Conservation (phyloP, 768 basidiomycete species). For the Pulveroboletus sp. region DNA sequence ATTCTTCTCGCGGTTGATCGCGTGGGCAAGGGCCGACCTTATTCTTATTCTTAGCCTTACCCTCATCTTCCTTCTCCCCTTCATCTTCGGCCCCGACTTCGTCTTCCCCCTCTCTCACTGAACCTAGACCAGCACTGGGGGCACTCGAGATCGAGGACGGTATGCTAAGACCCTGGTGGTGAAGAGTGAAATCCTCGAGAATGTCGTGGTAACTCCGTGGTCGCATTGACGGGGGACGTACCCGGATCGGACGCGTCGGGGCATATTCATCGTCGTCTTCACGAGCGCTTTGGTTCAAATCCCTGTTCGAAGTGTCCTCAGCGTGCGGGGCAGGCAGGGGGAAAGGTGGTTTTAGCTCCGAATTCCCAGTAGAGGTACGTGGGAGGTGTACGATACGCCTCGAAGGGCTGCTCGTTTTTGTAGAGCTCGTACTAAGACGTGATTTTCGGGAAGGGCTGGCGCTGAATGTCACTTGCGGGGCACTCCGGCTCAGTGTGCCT, state of each 20-base stretch:
- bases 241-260: slow-evolving; percentile 21
- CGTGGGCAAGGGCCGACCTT: slow-evolving; percentile 1
- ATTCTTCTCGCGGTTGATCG: neutral
- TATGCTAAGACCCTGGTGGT: slow-evolving; percentile 27
- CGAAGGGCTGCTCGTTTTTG: slow-evolving; percentile 21
- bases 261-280: slow-evolving; percentile 6
- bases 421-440: slow-evolving; percentile 21
- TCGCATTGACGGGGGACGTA: slow-evolving; percentile 34
- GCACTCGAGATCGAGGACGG: slow-evolving; percentile 30
- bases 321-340: neutral
- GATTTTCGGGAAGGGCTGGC: slow-evolving; percentile 22
- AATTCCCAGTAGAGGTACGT: slow-evolving; percentile 16
- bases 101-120: slow-evolving; percentile 19
- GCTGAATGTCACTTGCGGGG: slow-evolving; percentile 17
- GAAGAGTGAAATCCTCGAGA: slow-evolving; percentile 54
- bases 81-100: neutral
- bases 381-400: slow-evolving; percentile 18
- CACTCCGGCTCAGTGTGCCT: slow-evolving; percentile 19
- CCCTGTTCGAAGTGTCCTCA: neutral
- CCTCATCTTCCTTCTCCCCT: neutral
- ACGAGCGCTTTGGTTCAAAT: neutral
- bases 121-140: slow-evolving; percentile 19
- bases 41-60: neutral
- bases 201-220: slow-evolving; percentile 65
- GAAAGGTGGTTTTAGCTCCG: slow-evolving; percentile 7